phyloP scores from a whole-genome alignment of 139 green algal species.

The Tetraselmis striata region DNA sequence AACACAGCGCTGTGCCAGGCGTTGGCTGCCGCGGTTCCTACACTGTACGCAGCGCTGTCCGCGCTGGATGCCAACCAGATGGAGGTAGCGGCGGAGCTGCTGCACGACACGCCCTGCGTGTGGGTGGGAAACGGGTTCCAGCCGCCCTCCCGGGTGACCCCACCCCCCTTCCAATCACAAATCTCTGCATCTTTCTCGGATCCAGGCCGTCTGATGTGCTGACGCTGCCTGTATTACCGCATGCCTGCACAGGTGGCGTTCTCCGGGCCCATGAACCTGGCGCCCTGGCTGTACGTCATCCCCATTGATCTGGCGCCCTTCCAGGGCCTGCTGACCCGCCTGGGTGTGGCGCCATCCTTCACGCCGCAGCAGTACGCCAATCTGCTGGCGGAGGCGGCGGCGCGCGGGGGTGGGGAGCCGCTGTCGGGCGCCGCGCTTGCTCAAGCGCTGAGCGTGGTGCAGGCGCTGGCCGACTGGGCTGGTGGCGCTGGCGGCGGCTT shows the following conservation, averaged over 20 bases:
- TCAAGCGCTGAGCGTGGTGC: conserved; percentile 43
- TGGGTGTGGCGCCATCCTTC: conserved; percentile 56
- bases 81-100: conserved; percentile 33
- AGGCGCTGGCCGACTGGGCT: conserved; percentile 29
- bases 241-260: conserved; percentile 1
- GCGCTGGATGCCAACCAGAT: conserved; percentile 29
- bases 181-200: too few relatives aligned
- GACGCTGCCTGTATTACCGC: too few relatives aligned
- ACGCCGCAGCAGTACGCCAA: conserved; percentile 44
- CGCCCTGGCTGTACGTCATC: conserved; percentile 58
- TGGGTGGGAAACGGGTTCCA: conserved; percentile 67
- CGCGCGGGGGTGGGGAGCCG: neutral
- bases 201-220: too few relatives aligned
- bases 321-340: conserved; percentile 43
- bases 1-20: conserved; percentile 24
- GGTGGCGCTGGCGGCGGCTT: neutral
- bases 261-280: conserved; percentile 57
- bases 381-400: conserved; percentile 28
- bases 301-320: conserved; percentile 64
- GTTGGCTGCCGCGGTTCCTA: conserved; percentile 52
- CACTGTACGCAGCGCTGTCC: conserved; percentile 39
- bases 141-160: conserved; percentile 2
- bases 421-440: conserved; percentile 37
- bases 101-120: conserved; percentile 44
- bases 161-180: too few relatives aligned